Evolutionary conservation across 225 moss, liverwort and hornwort genomes (phyloP), one percentile per base, ranked within the genome.

Genomic region (Polytrichum commune): DNA sequence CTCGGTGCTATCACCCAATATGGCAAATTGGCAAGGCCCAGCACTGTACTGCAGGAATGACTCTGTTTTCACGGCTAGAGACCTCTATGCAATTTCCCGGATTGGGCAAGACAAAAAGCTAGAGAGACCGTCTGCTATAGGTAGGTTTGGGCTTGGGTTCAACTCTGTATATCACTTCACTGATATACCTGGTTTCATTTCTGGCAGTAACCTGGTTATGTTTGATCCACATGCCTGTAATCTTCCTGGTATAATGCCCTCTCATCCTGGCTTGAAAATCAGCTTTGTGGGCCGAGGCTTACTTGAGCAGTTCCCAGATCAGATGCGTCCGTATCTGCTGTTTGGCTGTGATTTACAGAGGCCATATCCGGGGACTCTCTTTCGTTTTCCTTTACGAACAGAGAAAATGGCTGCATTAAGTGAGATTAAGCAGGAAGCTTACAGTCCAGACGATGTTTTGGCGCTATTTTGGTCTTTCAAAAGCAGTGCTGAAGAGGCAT

Each of bases 91-190:
- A 55, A 94, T 94, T 69, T 94, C 91, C 27, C 91, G 91, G 20
- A 94, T 94, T 69, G 93, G 93, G 69, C 93, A 94, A 73, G 93
- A 94, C 62, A 94, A 90, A 75, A 94, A 94, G 77, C 91, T 94
- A 53, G 93, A 94, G 73, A 94, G 90, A 72, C 93, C 93, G 13
- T 94, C 91, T 33, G 91, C 93, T 53, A 94, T 94, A 77, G 93
- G 93, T 27, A 82, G 93, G 70, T 94, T 94, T 77, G 93, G 93
- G 72, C 91, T 94, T 80, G 93, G 93, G 19, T 94, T 94, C 77
- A 94, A 94, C 64, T 91, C 91, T 74, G 93, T 94, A 3, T 94
- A 94, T 73, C 93, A 94, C 75, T 94, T 94, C 54, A 94, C 93
- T 66, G 93, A 94, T 63, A 86, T 94, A n/a, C 93, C 93, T 29